Evolutionary conservation across 768 basidiomycete genomes (phyloP), one percentile per base, ranked within the genome.

Genomic region (Mycena filopes): DNA sequence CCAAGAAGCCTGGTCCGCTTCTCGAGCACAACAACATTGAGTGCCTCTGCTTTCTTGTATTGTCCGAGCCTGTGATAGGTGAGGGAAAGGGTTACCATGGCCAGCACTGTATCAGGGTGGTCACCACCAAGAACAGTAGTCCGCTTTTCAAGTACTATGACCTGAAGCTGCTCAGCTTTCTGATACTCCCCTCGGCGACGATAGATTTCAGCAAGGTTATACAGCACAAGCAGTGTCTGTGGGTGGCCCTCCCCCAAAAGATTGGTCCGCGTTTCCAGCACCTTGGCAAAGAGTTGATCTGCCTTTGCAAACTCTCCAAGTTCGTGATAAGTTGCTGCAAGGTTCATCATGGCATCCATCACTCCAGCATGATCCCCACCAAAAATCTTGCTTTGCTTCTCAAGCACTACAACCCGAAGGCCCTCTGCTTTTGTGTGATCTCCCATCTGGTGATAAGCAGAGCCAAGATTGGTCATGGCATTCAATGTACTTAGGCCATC

Each of bases 151-250:
- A n/a, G n/a, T n/a, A n/a, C n/a, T n/a, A 41, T 20, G 25, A 41
- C 38, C 15, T 54, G 23, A 10, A 54, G 12, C 3, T 51, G n/a
- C 21, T 43, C 9, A 38, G 49, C 28, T 42, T 7, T n/a, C 20
- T 25, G 28, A 41, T 41, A n/a, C n/a, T n/a, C 41, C 43, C 20
- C 25, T 28, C 42, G 26, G 1, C 9, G 9, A 12, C 13, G 25
- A 41, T 67, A 67, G 1, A 54, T 49, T 5, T 8, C 1, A 40
- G 60, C 60, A 21, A 67, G 54, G 31, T 43, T 62, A 15, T 23
- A 16, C 45, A 57, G 46, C 5, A 48, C 18, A 38, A 31, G 1
- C 31, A 46, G 15, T 18, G 40, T 47, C 6, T 36, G 47, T 33
- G 47, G 47, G 60, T 59, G 58, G 10, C 41, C 48, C 10, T 40